Conservation (phyloP, 345 rosid species). For the Salix arbutifolia region DNA sequence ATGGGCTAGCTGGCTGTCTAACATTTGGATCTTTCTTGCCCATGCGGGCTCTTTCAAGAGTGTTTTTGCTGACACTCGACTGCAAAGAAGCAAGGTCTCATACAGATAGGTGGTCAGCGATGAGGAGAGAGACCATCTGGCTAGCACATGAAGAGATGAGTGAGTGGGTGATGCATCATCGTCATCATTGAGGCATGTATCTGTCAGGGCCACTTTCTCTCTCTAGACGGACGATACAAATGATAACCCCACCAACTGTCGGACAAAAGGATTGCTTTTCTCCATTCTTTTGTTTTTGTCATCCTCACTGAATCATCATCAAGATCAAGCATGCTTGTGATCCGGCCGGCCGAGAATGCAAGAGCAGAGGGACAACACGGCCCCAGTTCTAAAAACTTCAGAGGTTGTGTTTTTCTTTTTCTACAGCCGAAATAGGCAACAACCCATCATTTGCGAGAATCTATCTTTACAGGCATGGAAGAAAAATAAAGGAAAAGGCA, state of each 20-base stretch:
- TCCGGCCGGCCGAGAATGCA: background rate
- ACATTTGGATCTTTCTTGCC: background rate
- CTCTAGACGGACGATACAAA: background rate
- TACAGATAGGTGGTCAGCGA: background rate
- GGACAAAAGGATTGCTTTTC: background rate
- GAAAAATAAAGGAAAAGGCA: background rate
- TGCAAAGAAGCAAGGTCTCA: background rate
- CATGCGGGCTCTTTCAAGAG: background rate
- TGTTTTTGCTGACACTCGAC: background rate
- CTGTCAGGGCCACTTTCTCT: background rate
- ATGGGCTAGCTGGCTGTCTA: background rate
- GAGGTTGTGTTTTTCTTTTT: too few species aligned
- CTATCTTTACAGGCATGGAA: background rate
- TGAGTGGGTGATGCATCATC: background rate
- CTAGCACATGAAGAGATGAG: too few species aligned
- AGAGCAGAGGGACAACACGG: background rate
- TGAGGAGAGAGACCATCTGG: background rate
- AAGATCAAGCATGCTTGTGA: background rate
- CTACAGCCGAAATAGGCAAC: too few species aligned
- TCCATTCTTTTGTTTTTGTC: background rate
- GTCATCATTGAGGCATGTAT: conserved; percentile 4
- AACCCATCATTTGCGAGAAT: background rate
- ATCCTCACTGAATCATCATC: background rate
- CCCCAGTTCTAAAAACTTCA: background rate
- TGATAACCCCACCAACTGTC: conserved; percentile 17